A percentile compares a stretch with the other conserved stretches of the same genome.
Evolutionary conservation across 179 eudicot species (phyloP).

Genomic region (Corrigiola litoralis): DNA sequence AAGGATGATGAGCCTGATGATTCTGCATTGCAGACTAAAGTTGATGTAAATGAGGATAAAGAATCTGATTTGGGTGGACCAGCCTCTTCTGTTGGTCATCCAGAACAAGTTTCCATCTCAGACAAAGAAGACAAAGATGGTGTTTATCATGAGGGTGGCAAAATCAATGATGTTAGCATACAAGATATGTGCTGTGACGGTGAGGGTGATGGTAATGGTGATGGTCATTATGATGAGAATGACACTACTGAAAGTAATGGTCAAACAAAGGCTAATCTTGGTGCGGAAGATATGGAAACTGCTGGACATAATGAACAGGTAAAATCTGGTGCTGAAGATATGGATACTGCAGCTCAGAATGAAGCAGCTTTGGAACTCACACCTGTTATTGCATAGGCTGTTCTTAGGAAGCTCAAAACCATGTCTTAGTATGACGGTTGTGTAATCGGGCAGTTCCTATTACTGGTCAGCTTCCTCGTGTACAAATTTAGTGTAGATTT

Average conservation of each 20-base stretch:
- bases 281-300: slow-evolving; percentile 23
- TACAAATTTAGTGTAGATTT: slow-evolving; percentile 31
- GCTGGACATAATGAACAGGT: slow-evolving; percentile 4
- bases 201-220: background rate
- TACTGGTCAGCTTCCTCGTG: slow-evolving; percentile 3
- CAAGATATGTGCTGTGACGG: slow-evolving; percentile 12
- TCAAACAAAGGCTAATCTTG: slow-evolving; percentile 3
- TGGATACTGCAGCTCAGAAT: slow-evolving; percentile 26
- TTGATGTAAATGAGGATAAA: slow-evolving; percentile 30
- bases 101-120: slow-evolving; percentile 12
- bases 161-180: slow-evolving; percentile 1
- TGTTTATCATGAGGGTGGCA: slow-evolving; percentile 14
- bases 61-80: slow-evolving; percentile 21
- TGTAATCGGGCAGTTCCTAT: background rate
- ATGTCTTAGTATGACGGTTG: background rate
- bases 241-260: background rate
- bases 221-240: slow-evolving; percentile 7
- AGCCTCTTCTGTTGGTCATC: slow-evolving; percentile 18
- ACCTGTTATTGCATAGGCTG: slow-evolving; percentile 20
- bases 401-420: background rate
- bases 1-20: slow-evolving; percentile 39
- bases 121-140: slow-evolving; percentile 16
- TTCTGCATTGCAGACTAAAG: slow-evolving; percentile 26
- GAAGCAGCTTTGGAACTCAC: slow-evolving; percentile 28
- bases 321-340: slow-evolving; percentile 22